Base-by-base conservation (phyloP, 2,329 filamentous ascomycete species). In the Aureobasidium lini region DNA sequence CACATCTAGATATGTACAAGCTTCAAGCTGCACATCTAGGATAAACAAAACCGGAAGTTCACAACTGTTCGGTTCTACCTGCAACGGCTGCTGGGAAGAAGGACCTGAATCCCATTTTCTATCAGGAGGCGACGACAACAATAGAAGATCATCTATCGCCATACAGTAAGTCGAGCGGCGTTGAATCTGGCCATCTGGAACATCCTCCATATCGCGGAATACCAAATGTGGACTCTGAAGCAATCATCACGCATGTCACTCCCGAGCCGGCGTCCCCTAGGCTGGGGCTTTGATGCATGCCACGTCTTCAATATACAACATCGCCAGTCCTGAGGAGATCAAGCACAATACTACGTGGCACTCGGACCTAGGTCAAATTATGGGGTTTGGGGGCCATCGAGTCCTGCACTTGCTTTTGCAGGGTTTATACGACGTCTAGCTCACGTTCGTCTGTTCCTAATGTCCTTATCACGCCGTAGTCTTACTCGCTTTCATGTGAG, bases 231-330 rank as follows among this genome's bases (percentile, higher is more conserved):
- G 10, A 7, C 4, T 11, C 34, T 16, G 1, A 10, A 18, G 13
- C n/a, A 9, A 10, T 31, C 5, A 2, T 31, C 13, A 40, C 23
- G 8, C 18, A 40, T 40, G 36, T 52, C 48, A n/a, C 23, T 31
- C 8, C 16, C 7, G 32, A 11, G 11, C 7, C 34, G 50, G 8
- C 28, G 15, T 6, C 34, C 15, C 6, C 34, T 43, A 13, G 50
- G 50, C 37, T 54, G 16, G 18, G 28, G 6, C 28, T 54, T 6
- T 54, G 28, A 56, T 37, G 52, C 52, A 46, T 37, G 52, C 52
- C 52, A 56, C 52, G 52, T 56, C 39, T 46, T 28, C 39, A 28
- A 54, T 54, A 23, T 52, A 31, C 23, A 43, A n/a, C 50, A 13
- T 23, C 37, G 31, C 40, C 52, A 13, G 4, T 44, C 36, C 48